Conservation (phyloP, 352 stramenopile genomes). For the Blastocystis sp. region DNA sequence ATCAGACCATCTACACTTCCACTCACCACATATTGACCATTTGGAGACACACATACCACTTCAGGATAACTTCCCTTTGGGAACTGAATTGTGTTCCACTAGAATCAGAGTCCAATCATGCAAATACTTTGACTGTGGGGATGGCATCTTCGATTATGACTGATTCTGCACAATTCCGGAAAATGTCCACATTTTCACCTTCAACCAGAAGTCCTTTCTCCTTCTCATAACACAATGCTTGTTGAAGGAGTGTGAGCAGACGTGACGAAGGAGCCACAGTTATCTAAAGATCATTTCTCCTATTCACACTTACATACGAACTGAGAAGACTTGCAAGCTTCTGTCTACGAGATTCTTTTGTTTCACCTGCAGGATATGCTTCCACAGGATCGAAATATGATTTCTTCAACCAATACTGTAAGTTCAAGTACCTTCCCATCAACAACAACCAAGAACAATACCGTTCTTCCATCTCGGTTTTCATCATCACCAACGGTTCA, state of each 20-base stretch:
- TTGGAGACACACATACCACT: constrained; percentile 75
- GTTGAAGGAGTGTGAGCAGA: constrained; percentile 75
- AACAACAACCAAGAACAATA: neutral
- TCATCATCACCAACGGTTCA: constrained; percentile 66
- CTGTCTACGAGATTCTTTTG: constrained; percentile 74
- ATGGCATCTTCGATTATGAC: neutral
- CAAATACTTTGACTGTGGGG: neutral
- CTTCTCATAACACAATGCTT: constrained; percentile 82
- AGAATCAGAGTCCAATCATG: constrained; percentile 32
- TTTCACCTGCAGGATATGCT: constrained; percentile 71
- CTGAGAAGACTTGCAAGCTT: constrained; percentile 74
- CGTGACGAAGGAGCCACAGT: constrained; percentile 75
- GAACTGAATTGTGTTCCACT: constrained; percentile 78
- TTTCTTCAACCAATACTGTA: constrained; percentile 74
- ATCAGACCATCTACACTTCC: constrained; percentile 85
- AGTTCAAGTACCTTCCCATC: constrained; percentile 67
- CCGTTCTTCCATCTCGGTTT: constrained; percentile 73
- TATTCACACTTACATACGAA: constrained; percentile 57
- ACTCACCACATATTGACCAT: constrained; percentile 80
- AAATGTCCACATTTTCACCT: constrained; percentile 76
- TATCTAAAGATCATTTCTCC: constrained; percentile 69
- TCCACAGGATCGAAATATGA: constrained; percentile 71
- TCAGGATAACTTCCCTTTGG: constrained; percentile 75
- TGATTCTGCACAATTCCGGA: constrained; percentile 67
- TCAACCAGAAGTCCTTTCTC: constrained; percentile 65